A percentile compares a stretch with the other conserved stretches of the same genome.
Evolutionary conservation across 176 grass and related monocot species (phyloP).

Genomic region (Bothriochloa decipiens): DNA sequence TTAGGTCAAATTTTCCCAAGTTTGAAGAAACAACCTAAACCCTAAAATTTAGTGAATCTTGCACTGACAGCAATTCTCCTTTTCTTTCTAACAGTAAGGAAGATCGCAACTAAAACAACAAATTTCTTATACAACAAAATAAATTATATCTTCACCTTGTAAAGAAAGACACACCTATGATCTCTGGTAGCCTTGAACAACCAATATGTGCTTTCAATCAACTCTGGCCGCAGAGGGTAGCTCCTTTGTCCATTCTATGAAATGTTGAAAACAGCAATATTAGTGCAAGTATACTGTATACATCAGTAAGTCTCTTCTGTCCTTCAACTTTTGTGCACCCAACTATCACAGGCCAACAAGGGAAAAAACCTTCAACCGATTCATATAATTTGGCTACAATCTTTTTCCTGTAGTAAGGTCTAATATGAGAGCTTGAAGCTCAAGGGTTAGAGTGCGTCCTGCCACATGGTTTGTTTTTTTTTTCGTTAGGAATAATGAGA

Average conservation of each 20-base stretch:
- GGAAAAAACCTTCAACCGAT: not conserved
- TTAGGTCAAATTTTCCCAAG: not conserved
- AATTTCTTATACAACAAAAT: not conserved
- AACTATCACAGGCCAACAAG: not conserved
- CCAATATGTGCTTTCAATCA: slow-evolving; percentile 99
- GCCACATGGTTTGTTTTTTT: not conserved
- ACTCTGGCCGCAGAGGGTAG: slow-evolving; percentile 85
- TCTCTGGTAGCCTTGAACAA: slow-evolving; percentile 97
- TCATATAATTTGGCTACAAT: not conserved
- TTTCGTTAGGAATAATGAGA: not conserved
- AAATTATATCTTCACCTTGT: slow-evolving; percentile 46
- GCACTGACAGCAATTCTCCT: not conserved
- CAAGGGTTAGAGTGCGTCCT: not conserved
- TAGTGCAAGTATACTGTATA: slow-evolving; percentile 22
- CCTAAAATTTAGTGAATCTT: not conserved
- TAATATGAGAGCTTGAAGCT: slow-evolving; percentile 20
- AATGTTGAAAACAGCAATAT: slow-evolving; percentile 27
- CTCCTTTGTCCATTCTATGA: slow-evolving; percentile 87
- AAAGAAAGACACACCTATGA: slow-evolving; percentile 75
- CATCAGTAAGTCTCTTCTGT: slow-evolving; percentile 8
- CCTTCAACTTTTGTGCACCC: slow-evolving; percentile 7
- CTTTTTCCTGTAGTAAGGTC: not conserved
- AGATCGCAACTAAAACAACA: not conserved
- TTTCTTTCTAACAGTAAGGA: slow-evolving; percentile 5
- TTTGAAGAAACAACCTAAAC: not conserved